phyloP scores from a whole-genome alignment of 2,329 filamentous ascomycete species.

The Scleromitrula shiraiana region DNA sequence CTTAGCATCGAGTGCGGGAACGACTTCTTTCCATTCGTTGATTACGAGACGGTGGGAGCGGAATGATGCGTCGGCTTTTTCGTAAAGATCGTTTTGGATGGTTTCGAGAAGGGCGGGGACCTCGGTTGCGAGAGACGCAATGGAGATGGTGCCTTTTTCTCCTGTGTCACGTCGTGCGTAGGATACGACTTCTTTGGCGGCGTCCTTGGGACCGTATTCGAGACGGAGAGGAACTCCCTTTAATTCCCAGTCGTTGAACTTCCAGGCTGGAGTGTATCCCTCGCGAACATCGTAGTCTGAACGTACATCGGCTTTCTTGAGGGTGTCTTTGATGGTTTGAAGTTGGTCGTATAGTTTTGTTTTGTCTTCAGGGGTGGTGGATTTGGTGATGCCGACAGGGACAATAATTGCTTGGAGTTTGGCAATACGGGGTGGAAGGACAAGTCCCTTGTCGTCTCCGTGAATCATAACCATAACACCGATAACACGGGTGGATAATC shows the following conservation, averaged over 20 bases:
- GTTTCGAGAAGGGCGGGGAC: constrained; percentile 78
- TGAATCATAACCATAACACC: constrained; percentile 99
- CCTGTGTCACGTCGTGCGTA: constrained; percentile 81
- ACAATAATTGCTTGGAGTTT: constrained; percentile 82
- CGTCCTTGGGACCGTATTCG: constrained; percentile 93
- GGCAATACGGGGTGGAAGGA: constrained; percentile 83
- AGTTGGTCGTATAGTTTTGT: constrained; percentile 69
- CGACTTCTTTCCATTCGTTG: constrained; percentile 83
- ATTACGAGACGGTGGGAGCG: constrained; percentile 72
- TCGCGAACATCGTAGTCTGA: constrained; percentile 78
- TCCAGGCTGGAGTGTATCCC: constrained; percentile 88
- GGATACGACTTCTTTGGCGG: constrained; percentile 74
- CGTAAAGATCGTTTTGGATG: constrained; percentile 78
- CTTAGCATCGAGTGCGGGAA: constrained; percentile 82
- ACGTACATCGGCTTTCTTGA: constrained; percentile 69
- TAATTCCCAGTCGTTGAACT: constrained; percentile 98
- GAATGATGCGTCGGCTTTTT: constrained; percentile 67
- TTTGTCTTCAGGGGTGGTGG: constrained; percentile 72
- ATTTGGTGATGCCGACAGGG: constrained; percentile 87
- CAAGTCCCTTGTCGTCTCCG: constrained; percentile 89
- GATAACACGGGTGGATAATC: constrained; percentile 91
- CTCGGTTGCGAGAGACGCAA: constrained; percentile 63
- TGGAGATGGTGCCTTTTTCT: constrained; percentile 72
- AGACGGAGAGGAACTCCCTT: constrained; percentile 90
- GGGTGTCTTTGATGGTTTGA: constrained; percentile 57